phyloP scores from a whole-genome alignment of 495 filamentous ascomycete species.

The Hamigera avellanea region DNA sequence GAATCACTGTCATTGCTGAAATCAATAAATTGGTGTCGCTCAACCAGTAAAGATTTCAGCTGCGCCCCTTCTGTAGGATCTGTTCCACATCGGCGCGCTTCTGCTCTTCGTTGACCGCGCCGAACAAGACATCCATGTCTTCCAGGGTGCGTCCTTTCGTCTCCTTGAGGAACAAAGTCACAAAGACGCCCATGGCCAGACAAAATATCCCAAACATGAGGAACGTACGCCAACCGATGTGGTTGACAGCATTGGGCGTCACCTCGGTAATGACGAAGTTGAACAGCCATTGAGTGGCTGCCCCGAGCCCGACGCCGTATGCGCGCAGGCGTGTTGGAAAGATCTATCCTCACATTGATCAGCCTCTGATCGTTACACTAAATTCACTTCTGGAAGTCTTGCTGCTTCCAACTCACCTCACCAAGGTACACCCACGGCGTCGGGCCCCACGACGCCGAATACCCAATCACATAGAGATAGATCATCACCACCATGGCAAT shows the following conservation, averaged over 20 bases:
- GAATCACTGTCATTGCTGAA: too few species aligned
- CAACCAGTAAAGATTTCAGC: too few species aligned
- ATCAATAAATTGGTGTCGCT: too few species aligned
- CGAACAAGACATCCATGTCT: conserved; percentile 39
- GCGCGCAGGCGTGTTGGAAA: conserved; percentile 60
- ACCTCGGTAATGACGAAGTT: conserved; percentile 33
- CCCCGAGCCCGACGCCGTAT: conserved; percentile 56
- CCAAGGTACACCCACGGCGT: conserved; percentile 42
- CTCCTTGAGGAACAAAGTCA: conserved; percentile 48
- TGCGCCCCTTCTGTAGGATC: conserved; percentile 25
- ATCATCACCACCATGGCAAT: conserved; percentile 43
- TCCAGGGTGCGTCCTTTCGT: conserved; percentile 43
- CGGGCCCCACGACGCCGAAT: conserved; percentile 31
- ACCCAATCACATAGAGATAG: conserved; percentile 40
- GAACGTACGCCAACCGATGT: conserved; percentile 42
- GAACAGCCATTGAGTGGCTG: conserved; percentile 41
- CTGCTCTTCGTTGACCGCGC: conserved; percentile 23
- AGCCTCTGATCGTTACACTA: too few species aligned
- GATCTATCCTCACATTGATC: too few species aligned
- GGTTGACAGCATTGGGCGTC: conserved; percentile 27
- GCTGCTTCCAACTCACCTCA: conserved; percentile 17
- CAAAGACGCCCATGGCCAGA: conserved; percentile 18
- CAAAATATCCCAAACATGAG: conserved; percentile 45
- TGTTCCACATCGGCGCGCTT: conserved; percentile 29
- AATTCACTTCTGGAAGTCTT: conserved; percentile 25